A percentile compares a stretch with the other conserved stretches of the same genome.
These are phyloP conservation scores for Euphorbia celastroides DNA, from an alignment of 441 rosid genomes.

Conservation along the genomic window DNA sequence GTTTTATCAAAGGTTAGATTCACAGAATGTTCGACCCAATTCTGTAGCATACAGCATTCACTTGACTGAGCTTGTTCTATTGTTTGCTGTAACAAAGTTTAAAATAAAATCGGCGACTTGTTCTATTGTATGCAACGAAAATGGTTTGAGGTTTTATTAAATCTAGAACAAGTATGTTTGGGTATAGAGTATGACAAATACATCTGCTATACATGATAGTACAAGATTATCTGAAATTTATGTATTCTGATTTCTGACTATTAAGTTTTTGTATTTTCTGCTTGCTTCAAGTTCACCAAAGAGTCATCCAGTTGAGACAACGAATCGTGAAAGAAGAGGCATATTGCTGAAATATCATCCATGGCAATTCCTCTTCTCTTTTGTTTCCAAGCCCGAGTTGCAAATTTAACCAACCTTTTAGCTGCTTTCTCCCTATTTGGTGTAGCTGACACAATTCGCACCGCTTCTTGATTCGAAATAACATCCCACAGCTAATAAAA, in stretches of 20 bases:
- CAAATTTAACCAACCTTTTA: conserved; percentile 59
- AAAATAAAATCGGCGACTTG: too few relatives aligned
- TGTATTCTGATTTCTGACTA: neutral
- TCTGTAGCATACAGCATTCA: too few relatives aligned
- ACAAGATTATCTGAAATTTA: neutral
- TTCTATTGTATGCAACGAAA: too few relatives aligned
- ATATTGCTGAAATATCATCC: conserved; percentile 86
- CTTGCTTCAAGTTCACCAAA: conserved; percentile 9
- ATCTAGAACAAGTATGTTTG: too few relatives aligned
- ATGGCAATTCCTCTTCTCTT: conserved; percentile 62
- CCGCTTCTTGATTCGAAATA: conserved; percentile 71
- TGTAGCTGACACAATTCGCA: conserved; percentile 55
- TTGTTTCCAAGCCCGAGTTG: conserved; percentile 60
- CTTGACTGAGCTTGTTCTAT: too few relatives aligned
- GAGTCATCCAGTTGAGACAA: conserved; percentile 3
- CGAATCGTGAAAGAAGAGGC: conserved; percentile 61
- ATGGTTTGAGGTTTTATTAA: too few relatives aligned
- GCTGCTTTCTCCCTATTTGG: conserved; percentile 56
- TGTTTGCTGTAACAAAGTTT: too few relatives aligned
- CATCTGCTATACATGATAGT: neutral
- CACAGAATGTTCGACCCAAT: too few relatives aligned
- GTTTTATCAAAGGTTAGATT: too few relatives aligned
- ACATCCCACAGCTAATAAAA: conserved; percentile 81
- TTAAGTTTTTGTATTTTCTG: neutral
- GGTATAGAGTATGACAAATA: neutral